Evolutionary conservation across 2,329 filamentous ascomycete species (phyloP), one percentile per base, ranked within the genome.

Genomic region (Dactylonectria macrodidyma): DNA sequence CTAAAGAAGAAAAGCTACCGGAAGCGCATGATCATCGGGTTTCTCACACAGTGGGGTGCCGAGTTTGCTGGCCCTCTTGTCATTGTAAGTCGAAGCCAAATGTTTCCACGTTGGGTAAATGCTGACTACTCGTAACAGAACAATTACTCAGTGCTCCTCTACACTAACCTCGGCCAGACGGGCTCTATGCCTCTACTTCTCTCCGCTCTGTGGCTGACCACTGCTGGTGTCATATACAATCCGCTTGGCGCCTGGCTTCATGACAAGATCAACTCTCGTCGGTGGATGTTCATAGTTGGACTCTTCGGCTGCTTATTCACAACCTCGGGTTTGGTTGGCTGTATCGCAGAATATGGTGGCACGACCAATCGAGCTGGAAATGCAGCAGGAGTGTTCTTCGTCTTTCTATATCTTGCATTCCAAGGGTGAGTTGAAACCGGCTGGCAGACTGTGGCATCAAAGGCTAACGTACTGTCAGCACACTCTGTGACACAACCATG

Each of bases 61-160:
- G 84, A 87, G 60, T 87, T 87, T 71, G 84, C 81, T n/a, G 85
- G 85, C 0, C 84, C 84, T 11, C 78, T 87, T 1, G 84, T 87
- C 16, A 87, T 87, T 62, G 84, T 85, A 63, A 75, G 84, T 80
- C 33, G 19, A 48, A 19, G 2, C 19, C 24, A 38, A 1, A 12
- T 7, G n/a, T n/a, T 11, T 34, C 1, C 14, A 12, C 9, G 14
- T 34, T 33, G 5, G 19, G 47, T 30, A 6, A 5, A 51, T 36
- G 36, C 44, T 48, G 22, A 55, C 50, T 7, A 16, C 22, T 24
- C 5, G 16, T 8, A 16, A 9, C 30, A 85, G 84, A 86, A 86
- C 70, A 83, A 82, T 66, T 82, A 82, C 7, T 70, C 79, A 0
- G 80, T 82, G 8, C 77, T 82, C 7, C 72, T 83, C 0, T 83